Evolutionary conservation across 371 early-diverging fungal genomes (phyloP).

Genomic region (Haplosporangium sp.): DNA sequence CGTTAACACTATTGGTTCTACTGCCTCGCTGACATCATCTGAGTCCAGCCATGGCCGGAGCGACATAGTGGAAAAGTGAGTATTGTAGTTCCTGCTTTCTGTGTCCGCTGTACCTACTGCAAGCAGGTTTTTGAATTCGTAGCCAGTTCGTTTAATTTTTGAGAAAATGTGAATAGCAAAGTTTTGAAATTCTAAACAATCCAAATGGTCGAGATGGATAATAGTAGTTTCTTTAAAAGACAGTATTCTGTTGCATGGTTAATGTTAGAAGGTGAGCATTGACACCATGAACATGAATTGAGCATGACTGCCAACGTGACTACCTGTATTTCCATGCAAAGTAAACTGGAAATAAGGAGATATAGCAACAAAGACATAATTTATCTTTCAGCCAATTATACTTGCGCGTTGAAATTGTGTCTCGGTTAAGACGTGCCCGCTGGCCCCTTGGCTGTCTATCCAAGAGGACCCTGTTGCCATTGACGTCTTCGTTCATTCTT

Average conservation of each 20-base stretch:
- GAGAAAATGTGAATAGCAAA: background rate
- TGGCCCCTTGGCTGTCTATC: background rate
- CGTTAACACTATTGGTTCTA: background rate
- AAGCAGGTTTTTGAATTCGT: background rate
- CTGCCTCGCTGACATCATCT: background rate
- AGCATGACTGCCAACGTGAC: no score
- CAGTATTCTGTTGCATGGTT: background rate
- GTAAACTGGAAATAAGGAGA: background rate
- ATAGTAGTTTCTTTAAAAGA: background rate
- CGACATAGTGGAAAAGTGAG: background rate
- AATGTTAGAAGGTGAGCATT: background rate
- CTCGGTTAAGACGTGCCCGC: background rate
- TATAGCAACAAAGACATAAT: background rate
- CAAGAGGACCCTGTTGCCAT: background rate
- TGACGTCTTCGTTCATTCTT: background rate
- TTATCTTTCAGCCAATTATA: background rate
- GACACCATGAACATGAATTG: background rate
- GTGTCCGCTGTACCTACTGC: background rate
- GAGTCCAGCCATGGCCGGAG: conserved; percentile 9
- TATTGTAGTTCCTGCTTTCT: background rate
- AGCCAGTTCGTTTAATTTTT: background rate
- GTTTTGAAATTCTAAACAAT: background rate
- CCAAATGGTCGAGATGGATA: background rate
- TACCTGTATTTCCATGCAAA: background rate
- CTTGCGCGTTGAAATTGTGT: background rate